Base-by-base conservation (phyloP, 176 grass and related monocot genomes). In the Rhynchospora breviuscula region DNA sequence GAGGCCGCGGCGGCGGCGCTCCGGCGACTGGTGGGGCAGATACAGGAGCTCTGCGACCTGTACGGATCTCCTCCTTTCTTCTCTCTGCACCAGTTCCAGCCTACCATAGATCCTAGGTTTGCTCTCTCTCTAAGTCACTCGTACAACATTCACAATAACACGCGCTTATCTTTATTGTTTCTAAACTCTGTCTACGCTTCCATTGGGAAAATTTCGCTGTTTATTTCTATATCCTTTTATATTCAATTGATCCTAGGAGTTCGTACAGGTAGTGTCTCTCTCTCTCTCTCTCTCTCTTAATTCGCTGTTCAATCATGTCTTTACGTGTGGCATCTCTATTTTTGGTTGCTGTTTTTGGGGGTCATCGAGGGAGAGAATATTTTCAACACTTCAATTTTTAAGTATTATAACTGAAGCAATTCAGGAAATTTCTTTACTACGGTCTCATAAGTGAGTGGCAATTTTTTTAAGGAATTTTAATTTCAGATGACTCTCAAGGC, bases 11-110 rank as follows among this genome's bases (percentile, higher is more conserved):
- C 90, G 84, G 85, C 86, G 83, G 85, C 88, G 88, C 93, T 99
- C 87, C 86, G 97, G 78, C 89, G 90, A 80, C 88, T 99, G 67
- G 97, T 99, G 61, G 93, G 93, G 17, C 91, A 90, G 89, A 88
- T 99, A 56, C 91, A 96, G 87, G 97, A 94, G 89, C 87, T 96
- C 43, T 96, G 93, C 86, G 93, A 96, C 89, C 74, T 99, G 78
- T 95, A 99, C 89, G 93, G 91, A 85, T 92, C 90, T 46, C 81
- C 88, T 73, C 83, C 61, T 61, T 54, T 64, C 85, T 89, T 60
- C 7, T 91, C 84, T 89, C 85, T 82, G 85, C 91, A 91, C 47
- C 85, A 89, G 63, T 65, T 59, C 0, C 14, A 21, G 5, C 53
- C 45, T 8, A 53, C 56, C 33, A 49, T 75, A 6, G 9, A 82